These are phyloP conservation scores for Dothistroma pini DNA, from an alignment of 2,329 filamentous ascomycete genomes.

Conservation along the genomic window DNA sequence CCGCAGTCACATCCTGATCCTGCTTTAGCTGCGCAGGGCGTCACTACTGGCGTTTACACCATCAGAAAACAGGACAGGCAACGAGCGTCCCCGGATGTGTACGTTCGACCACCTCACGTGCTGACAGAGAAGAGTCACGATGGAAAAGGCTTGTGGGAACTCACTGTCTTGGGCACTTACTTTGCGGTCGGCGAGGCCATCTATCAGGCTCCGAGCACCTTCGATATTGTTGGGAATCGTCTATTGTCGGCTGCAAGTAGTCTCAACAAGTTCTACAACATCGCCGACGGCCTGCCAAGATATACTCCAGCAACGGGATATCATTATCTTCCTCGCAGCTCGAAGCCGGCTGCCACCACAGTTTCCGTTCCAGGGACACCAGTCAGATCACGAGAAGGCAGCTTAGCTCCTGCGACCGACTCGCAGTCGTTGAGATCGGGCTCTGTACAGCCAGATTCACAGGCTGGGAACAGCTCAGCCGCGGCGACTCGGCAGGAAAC, in stretches of 20 bases:
- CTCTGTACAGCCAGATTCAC: slow-evolving; percentile 27
- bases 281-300: slow-evolving; percentile 51
- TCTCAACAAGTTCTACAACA: slow-evolving; percentile 53
- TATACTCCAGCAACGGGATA: slow-evolving; percentile 59
- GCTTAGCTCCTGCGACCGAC: slow-evolving; percentile 32
- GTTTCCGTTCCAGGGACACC: slow-evolving; percentile 37
- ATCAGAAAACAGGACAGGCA: slow-evolving; percentile 56
- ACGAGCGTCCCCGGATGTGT: slow-evolving; percentile 39
- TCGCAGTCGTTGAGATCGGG: slow-evolving; percentile 29
- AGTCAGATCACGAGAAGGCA: slow-evolving; percentile 44
- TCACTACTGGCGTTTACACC: slow-evolving; percentile 53
- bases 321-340: slow-evolving; percentile 48
- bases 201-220: slow-evolving; percentile 59
- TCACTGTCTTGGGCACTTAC: slow-evolving; percentile 55
- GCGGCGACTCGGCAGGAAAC: slow-evolving; percentile 21
- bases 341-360: slow-evolving; percentile 36
- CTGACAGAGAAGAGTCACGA: slow-evolving; percentile 32
- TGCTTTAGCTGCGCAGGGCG: slow-evolving; percentile 31
- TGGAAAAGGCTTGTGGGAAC: slow-evolving; percentile 38
- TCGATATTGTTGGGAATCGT: slow-evolving; percentile 52
- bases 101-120: slow-evolving; percentile 35
- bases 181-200: slow-evolving; percentile 59
- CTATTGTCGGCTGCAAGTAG: slow-evolving; percentile 55
- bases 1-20: slow-evolving; percentile 49
- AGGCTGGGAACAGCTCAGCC: slow-evolving; percentile 15